Percentiles rank a stretch among this genome's conserved stretches.
Conservation (phyloP, 2,329 filamentous ascomycete genomes). For the Cladobotryum mycophilum region DNA sequence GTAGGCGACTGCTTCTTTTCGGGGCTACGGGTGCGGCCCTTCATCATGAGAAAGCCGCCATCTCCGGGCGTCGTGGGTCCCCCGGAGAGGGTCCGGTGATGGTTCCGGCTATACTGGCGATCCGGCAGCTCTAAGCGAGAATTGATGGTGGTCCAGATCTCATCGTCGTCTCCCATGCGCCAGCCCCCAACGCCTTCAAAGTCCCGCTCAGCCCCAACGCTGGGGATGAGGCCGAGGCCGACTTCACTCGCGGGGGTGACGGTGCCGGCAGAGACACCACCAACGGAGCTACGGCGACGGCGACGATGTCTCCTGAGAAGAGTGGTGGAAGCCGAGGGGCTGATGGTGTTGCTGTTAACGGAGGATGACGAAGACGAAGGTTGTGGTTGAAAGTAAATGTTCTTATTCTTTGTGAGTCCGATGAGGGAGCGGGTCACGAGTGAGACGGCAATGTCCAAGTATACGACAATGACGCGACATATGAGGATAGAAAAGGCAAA, state of each 20-base stretch:
- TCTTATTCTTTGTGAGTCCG: constrained; percentile 27
- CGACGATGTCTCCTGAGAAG: constrained; percentile 23
- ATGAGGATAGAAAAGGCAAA: constrained; percentile 56
- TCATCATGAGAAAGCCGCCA: constrained; percentile 40
- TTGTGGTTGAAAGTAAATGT: constrained; percentile 19
- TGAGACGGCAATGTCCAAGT: constrained; percentile 55
- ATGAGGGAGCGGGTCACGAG: constrained; percentile 50
- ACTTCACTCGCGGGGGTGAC: constrained; percentile 30
- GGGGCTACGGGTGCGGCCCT: constrained; percentile 30
- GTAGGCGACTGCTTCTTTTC: constrained; percentile 19
- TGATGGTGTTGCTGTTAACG: constrained; percentile 14
- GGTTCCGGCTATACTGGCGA: constrained; percentile 32
- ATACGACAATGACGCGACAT: constrained; percentile 54
- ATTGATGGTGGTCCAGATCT: constrained; percentile 47
- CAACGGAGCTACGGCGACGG: constrained; percentile 29
- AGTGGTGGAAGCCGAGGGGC: constrained; percentile 9
- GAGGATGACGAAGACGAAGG: constrained; percentile 18
- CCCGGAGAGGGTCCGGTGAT: constrained; percentile 36
- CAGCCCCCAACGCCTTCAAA: constrained; percentile 56
- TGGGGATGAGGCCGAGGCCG: constrained; percentile 37
- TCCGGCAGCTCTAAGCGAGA: constrained; percentile 46
- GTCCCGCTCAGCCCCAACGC: constrained; percentile 47
- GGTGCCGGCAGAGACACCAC: constrained; percentile 26
- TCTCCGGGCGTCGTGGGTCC: constrained; percentile 35
- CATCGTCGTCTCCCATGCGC: constrained; percentile 41